Conservation (phyloP, 2,329 filamentous ascomycete genomes). For the Aureobasidium lini region DNA sequence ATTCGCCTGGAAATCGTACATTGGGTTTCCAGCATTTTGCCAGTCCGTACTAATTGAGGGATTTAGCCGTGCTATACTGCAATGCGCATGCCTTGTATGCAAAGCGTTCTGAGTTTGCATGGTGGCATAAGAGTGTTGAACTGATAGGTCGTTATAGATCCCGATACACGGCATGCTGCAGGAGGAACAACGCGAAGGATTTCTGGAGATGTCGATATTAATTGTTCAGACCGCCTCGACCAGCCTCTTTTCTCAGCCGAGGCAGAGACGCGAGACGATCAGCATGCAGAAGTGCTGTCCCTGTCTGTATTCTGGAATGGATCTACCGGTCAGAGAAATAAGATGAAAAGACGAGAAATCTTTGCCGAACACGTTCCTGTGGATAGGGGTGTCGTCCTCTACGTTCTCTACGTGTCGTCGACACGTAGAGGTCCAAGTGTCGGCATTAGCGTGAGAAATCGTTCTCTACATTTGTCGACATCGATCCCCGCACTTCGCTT, state of each 20-base stretch:
- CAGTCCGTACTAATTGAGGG: neutral
- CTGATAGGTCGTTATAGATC: neutral
- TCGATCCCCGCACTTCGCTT: too few species aligned
- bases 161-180: neutral
- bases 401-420: too few species aligned
- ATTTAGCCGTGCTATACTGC: neutral
- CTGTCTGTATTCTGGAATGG: too few species aligned
- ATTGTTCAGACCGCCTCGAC: constrained; percentile 1
- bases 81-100: neutral
- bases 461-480: too few species aligned
- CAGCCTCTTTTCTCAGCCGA: neutral
- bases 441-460: too few species aligned
- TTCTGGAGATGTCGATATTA: neutral
- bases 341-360: neutral
- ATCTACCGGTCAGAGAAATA: neutral
- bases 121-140: neutral
- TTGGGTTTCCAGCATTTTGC: neutral
- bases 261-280: neutral
- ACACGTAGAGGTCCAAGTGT: too few species aligned
- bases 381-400: too few species aligned
- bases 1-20: neutral
- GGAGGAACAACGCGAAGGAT: neutral
- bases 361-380: neutral
- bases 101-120: neutral
- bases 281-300: neutral